These are phyloP conservation scores for Sonneratia caseolaris DNA, from an alignment of 345 rosid species.

Conservation along the genomic window DNA sequence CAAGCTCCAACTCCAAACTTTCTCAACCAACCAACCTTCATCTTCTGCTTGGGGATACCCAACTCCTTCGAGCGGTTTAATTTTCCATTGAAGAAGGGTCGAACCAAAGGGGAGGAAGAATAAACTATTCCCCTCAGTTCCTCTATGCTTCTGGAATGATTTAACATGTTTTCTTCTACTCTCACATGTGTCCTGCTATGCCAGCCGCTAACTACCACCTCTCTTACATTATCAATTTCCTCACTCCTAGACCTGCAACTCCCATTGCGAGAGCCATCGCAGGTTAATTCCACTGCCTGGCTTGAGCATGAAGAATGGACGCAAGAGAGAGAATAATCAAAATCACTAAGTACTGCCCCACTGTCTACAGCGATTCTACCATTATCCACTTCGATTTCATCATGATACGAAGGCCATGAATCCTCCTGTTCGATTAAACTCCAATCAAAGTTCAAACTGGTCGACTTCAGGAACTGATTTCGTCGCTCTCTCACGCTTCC, in stretches of 20 bases:
- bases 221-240: conserved; percentile 30
- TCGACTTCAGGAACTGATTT: conserved; percentile 22
- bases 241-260: conserved; percentile 13
- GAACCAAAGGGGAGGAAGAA: conserved; percentile 24
- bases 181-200: conserved; percentile 23
- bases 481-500: conserved; percentile 54
- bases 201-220: conserved; percentile 22
- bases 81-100: conserved; percentile 10
- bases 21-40: conserved; percentile 39
- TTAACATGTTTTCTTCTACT: conserved; percentile 27
- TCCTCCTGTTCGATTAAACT: conserved; percentile 18
- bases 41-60: conserved; percentile 20
- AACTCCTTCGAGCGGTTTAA: conserved; percentile 14
- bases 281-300: conserved; percentile 23
- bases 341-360: conserved; percentile 31
- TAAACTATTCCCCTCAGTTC: conserved; percentile 29
- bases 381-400: conserved; percentile 12
- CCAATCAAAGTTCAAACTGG: conserved; percentile 22
- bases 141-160: conserved; percentile 37
- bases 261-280: conserved; percentile 13
- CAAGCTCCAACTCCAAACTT: conserved; percentile 33
- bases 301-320: conserved; percentile 20
- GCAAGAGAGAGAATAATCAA: conserved; percentile 16
- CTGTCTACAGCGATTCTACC: conserved; percentile 22
- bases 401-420: conserved; percentile 7